Evolutionary conservation across 2,329 filamentous ascomycete genomes (phyloP).

Genomic region (Tolypocladium ovalisporum): DNA sequence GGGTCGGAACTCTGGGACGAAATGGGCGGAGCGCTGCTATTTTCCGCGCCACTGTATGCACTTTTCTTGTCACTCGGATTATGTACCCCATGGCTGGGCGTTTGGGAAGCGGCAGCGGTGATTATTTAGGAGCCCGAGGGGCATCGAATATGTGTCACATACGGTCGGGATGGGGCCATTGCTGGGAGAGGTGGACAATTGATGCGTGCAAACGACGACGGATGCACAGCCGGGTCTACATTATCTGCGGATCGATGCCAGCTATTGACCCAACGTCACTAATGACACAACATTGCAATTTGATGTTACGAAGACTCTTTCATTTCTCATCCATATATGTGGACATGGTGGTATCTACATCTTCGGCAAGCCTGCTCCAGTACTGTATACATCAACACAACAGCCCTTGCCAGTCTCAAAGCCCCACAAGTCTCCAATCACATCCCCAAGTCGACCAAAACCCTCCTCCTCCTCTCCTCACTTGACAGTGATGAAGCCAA

Average conservation of each 20-base stretch:
- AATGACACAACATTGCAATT: neutral
- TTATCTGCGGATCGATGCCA: neutral
- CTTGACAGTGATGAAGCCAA: conserved; percentile 56
- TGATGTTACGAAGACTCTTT: neutral
- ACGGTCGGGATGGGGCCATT: neutral
- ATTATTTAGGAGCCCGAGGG: neutral
- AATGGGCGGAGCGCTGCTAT: neutral
- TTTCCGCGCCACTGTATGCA: neutral
- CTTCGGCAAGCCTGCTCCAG: neutral
- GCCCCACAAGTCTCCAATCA: neutral
- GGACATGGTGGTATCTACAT: neutral
- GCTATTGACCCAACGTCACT: neutral
- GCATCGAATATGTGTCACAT: neutral
- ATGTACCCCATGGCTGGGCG: neutral
- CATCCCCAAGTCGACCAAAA: neutral
- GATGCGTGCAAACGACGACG: neutral
- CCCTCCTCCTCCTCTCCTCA: conserved; percentile 21
- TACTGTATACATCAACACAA: neutral
- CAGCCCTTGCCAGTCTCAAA: neutral
- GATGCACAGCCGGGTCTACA: neutral
- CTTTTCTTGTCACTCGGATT: neutral
- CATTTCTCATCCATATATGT: neutral
- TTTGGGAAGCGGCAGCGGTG: neutral
- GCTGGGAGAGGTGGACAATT: neutral
- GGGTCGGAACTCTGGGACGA: neutral